These are phyloP conservation scores for Nicotiana tabacum DNA, from an alignment of 257 asterid species.

Conservation along the genomic window DNA sequence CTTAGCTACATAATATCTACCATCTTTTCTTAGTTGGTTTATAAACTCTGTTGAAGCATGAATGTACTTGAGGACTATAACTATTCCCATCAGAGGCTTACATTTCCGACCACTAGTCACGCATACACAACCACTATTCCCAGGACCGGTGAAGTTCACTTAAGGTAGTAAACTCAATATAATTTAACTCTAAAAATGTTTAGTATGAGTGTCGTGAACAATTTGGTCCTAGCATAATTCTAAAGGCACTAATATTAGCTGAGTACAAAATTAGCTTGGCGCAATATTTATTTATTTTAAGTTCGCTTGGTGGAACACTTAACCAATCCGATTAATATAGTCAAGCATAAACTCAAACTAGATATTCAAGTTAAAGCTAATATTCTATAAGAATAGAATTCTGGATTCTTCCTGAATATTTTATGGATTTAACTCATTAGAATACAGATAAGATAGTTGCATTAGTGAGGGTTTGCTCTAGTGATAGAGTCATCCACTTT, in stretches of 20 bases:
- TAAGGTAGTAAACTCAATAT: neutral
- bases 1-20: neutral
- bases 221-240: neutral
- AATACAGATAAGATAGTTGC: neutral
- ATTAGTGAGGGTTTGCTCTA: neutral
- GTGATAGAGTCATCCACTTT: neutral
- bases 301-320: neutral
- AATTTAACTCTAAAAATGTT: neutral
- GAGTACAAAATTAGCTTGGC: neutral
- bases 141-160: neutral
- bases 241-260: neutral
- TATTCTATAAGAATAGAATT: neutral
- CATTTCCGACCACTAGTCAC: neutral
- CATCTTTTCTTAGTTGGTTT: neutral
- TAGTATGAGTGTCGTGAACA: neutral
- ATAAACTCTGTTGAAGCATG: neutral
- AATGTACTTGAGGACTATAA: neutral
- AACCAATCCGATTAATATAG: neutral
- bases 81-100: neutral
- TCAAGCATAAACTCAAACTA: neutral
- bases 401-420: neutral
- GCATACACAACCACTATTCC: neutral
- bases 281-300: neutral
- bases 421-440: neutral
- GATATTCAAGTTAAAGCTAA: neutral